phyloP scores from a whole-genome alignment of 257 asterid genomes.

The Jasminum sambac region DNA sequence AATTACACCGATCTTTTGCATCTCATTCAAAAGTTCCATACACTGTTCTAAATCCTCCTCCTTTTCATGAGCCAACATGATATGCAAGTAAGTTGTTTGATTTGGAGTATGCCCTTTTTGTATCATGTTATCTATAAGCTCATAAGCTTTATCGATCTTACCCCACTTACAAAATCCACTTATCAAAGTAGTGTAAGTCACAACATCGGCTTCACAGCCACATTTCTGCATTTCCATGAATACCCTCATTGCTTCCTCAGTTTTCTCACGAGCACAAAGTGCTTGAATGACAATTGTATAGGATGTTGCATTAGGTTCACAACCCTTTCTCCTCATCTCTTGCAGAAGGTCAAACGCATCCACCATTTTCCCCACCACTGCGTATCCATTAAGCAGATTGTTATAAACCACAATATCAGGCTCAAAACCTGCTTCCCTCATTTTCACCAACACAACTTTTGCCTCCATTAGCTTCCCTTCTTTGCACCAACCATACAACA shows the following conservation, averaged over 20 bases:
- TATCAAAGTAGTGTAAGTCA: slow-evolving; percentile 74
- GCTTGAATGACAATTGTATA: slow-evolving; percentile 81
- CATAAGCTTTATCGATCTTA: slow-evolving; percentile 58
- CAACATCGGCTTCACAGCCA: slow-evolving; percentile 74
- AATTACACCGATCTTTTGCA: slow-evolving; percentile 55
- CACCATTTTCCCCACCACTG: slow-evolving; percentile 64
- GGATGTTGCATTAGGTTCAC: slow-evolving; percentile 76
- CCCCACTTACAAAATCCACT: slow-evolving; percentile 93
- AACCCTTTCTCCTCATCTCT: slow-evolving; percentile 70
- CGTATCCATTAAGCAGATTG: slow-evolving; percentile 79
- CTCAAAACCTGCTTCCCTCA: slow-evolving; percentile 91
- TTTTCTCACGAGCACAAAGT: slow-evolving; percentile 68
- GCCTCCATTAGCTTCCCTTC: slow-evolving; percentile 92
- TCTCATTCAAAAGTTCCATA: slow-evolving; percentile 65
- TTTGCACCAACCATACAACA: slow-evolving; percentile 87
- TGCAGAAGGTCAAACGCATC: slow-evolving; percentile 77
- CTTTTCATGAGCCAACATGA: slow-evolving; percentile 87
- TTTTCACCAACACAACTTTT: slow-evolving; percentile 67
- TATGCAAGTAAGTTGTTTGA: slow-evolving; percentile 67
- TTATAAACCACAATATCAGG: slow-evolving; percentile 91
- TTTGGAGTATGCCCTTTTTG: slow-evolving; percentile 66
- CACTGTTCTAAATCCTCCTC: slow-evolving; percentile 83
- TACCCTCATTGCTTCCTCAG: slow-evolving; percentile 75
- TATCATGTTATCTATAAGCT: slow-evolving; percentile 66
- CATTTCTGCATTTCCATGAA: slow-evolving; percentile 64